Evolutionary conservation across 2,329 filamentous ascomycete species (phyloP).

Genomic region (Penicillium sp.): DNA sequence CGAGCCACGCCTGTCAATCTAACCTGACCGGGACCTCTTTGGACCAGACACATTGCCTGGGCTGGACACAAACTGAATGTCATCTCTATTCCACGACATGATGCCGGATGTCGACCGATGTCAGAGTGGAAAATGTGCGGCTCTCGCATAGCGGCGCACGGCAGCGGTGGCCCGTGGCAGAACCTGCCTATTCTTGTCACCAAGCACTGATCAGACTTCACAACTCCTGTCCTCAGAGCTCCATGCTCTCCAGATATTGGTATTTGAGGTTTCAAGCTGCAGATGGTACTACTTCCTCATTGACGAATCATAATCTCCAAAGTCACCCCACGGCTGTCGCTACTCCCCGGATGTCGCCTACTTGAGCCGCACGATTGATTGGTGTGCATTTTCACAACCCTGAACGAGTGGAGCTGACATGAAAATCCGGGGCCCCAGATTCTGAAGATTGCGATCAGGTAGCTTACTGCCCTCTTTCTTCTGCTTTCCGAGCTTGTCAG

Average conservation of each 20-base stretch:
- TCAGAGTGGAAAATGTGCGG: conserved; percentile 5
- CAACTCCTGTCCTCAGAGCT: background rate
- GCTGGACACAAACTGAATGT: background rate
- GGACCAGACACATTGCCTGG: conserved; percentile 2
- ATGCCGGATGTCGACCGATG: background rate
- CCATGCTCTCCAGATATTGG: background rate
- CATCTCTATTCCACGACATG: conserved; percentile 15
- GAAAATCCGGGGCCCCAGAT: conserved; percentile 18
- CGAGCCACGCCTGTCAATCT: background rate
- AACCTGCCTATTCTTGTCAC: background rate
- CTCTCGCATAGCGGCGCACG: conserved; percentile 16
- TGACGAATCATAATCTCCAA: conserved; percentile 1
- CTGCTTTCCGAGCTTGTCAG: background rate
- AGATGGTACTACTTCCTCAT: conserved; percentile 7
- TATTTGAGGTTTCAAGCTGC: background rate
- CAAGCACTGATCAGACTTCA: background rate
- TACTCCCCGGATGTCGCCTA: conserved; percentile 12
- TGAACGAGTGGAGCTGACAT: conserved; percentile 13
- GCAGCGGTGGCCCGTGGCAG: conserved; percentile 12
- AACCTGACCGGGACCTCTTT: conserved; percentile 17
- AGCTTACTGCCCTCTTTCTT: background rate
- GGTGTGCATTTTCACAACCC: background rate
- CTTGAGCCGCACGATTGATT: background rate
- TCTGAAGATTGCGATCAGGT: background rate
- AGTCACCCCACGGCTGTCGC: conserved; percentile 7